These are phyloP conservation scores for Rhodotorula graminis DNA, from an alignment of 768 basidiomycete genomes.

Conservation along the genomic window DNA sequence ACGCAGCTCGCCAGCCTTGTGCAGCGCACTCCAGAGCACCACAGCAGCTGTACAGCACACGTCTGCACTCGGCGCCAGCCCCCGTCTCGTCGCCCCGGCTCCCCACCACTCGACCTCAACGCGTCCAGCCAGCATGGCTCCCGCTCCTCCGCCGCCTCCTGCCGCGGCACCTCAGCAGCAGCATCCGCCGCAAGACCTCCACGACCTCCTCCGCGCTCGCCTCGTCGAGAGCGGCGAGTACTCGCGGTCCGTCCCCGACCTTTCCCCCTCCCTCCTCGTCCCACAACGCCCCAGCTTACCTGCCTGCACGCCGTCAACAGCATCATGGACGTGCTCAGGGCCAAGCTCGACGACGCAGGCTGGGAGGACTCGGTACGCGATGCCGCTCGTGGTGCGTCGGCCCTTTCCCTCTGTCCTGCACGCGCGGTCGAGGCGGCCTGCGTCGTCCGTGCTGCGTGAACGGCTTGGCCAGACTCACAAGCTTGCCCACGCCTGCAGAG, in stretches of 20 bases:
- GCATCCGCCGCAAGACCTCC: constrained; percentile 9
- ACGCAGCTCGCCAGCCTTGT: too few species aligned
- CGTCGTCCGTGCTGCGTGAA: neutral
- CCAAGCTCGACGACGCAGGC: constrained; percentile 83
- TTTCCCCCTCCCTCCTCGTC: too few species aligned
- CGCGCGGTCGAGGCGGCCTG: neutral
- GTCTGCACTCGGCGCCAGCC: too few species aligned
- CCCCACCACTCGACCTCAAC: neutral
- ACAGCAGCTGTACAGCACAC: too few species aligned
- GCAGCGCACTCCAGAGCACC: too few species aligned
- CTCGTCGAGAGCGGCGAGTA: constrained; percentile 35
- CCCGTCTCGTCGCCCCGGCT: too few species aligned
- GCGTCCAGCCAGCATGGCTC: neutral
- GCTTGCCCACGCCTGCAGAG: constrained; percentile 54
- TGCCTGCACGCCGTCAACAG: neutral
- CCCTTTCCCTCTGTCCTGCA: neutral
- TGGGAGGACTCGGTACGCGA: constrained; percentile 80
- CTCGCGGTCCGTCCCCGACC: constrained; percentile 8
- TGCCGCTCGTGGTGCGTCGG: constrained; percentile 44
- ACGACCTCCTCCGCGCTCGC: constrained; percentile 14
- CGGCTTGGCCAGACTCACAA: too few species aligned
- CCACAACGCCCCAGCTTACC: neutral
- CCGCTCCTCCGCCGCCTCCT: neutral
- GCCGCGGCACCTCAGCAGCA: neutral
- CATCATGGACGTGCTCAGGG: constrained; percentile 67